Base-by-base conservation (phyloP, 345 rosid genomes). In the Raphanus sativus region DNA sequence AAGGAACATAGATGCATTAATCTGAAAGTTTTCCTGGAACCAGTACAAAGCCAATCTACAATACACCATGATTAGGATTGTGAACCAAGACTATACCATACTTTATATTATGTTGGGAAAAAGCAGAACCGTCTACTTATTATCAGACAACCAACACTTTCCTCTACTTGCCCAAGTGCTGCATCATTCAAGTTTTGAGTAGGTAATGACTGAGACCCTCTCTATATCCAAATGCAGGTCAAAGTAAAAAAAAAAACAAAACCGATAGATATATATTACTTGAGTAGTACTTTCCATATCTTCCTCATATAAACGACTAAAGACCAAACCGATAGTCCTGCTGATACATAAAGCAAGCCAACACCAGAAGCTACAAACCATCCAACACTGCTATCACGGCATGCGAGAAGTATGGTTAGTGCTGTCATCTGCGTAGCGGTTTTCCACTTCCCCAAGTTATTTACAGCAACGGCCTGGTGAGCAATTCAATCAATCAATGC, bases 391-490 rank as follows among this genome's bases (percentile, higher is more conserved):
- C 86, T 86, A 78, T 92, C 97, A 64, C 92, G 86, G 68, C 90
- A 85, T 48, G 96, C 97, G 62, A 95, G 85, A 38, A 95, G 94
- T 84, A 95, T 88, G 78, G 91, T 92, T 74, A 95, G 82, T 25
- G 99, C 98, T 75, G 78, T 85, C 99, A 95, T 95, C 85, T 95
- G 99, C 12, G 96, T 83, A 8, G 99, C 99, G 4, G 99, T 95
- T 88, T 95, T 95, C 99, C 98, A 92, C 82, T 95, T 95, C 5
- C 99, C 99, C 85, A 95, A 82, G 76, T 86, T 95, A 89, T 89
- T 95, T 77, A 95, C 99, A 17, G 99, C 99, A 68, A 92, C 98
- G 73, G 98, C 98, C 99, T 95, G 85, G 85, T 34, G 24, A 36
- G 28, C 60, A 79, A 33, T 5, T 52, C 70, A 61, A 50, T 50